Evolutionary conservation across 1,284 basidiomycete genomes (phyloP).

Genomic region (Cryptococcus sp.): DNA sequence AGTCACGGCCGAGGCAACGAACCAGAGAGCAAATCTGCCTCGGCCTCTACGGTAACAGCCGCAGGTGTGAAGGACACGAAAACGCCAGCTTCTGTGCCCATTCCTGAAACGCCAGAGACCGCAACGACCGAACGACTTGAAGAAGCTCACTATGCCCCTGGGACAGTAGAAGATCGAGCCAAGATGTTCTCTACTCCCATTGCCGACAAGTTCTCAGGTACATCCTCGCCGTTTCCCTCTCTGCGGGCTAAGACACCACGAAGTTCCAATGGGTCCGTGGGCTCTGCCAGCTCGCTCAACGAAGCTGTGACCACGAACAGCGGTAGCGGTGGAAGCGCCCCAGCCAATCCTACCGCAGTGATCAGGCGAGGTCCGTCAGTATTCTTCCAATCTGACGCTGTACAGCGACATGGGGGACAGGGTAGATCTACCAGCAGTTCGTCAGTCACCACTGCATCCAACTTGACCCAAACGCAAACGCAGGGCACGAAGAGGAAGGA

Average conservation of each 20-base stretch:
- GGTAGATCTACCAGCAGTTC: constrained; percentile 11
- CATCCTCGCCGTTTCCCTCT: constrained; percentile 25
- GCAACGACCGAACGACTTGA: constrained; percentile 23
- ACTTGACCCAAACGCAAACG: neutral
- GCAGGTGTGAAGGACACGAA: too few relatives aligned
- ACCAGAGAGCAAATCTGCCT: neutral
- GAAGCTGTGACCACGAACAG: constrained; percentile 7
- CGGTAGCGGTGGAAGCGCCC: neutral
- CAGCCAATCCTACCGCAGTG: constrained; percentile 28
- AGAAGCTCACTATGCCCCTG: constrained; percentile 33
- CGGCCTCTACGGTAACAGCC: neutral
- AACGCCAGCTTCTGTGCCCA: neutral
- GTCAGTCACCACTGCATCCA: neutral
- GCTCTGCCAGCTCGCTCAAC: constrained; percentile 3
- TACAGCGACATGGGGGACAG: constrained; percentile 10
- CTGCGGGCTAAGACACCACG: constrained; percentile 18
- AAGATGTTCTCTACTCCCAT: constrained; percentile 47
- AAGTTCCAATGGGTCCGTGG: constrained; percentile 21
- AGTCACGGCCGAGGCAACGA: too few relatives aligned
- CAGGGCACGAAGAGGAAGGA: constrained; percentile 37
- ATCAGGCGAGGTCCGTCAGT: constrained; percentile 39
- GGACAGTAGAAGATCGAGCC: constrained; percentile 38
- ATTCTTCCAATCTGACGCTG: constrained; percentile 39
- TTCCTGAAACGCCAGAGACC: constrained; percentile 5
- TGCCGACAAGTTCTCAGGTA: constrained; percentile 46